Percentiles rank a stretch among this genome's conserved stretches.
phyloP scores from a whole-genome alignment of 192 early-diverging fungal species.

The Lobosporangium transversale region DNA sequence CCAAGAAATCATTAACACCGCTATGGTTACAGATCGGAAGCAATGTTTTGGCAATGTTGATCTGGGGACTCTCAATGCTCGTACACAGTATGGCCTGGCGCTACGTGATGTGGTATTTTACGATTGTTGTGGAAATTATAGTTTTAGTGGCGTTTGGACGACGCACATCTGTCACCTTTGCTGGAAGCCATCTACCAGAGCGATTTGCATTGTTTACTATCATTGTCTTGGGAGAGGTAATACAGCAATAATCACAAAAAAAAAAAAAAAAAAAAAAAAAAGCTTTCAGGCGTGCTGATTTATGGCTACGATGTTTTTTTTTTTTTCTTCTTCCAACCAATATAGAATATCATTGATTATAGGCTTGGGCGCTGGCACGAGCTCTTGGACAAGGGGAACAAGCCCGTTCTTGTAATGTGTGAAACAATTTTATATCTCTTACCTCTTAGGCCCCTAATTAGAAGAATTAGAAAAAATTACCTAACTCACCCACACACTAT shows the following conservation, averaged over 20 bases:
- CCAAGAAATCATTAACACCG: constrained; percentile 48
- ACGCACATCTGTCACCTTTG: constrained; percentile 57
- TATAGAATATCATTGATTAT: constrained; percentile 39
- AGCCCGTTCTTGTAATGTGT: constrained; percentile 30
- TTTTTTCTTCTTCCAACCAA: constrained; percentile 1
- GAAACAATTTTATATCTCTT: no score
- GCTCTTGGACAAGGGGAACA: constrained; percentile 11
- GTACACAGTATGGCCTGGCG: constrained; percentile 41
- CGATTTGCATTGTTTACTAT: constrained; percentile 58
- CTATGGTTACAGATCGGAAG: constrained; percentile 54
- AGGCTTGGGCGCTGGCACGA: constrained; percentile 25
- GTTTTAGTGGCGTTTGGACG: constrained; percentile 53
- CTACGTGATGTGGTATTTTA: constrained; percentile 56
- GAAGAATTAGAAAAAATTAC: no score
- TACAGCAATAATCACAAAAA: no score
- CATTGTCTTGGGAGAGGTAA: constrained; percentile 58
- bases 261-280: no score
- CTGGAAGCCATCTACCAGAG: constrained; percentile 61
- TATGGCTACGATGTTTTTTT: neutral
- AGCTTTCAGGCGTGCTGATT: no score
- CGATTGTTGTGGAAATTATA: constrained; percentile 50
- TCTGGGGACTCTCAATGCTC: constrained; percentile 55
- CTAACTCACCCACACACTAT: no score
- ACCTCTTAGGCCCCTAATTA: no score
- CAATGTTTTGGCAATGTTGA: constrained; percentile 54